Base-by-base conservation (phyloP, 257 asterid genomes). In the Fraxinus pennsylvanica region DNA sequence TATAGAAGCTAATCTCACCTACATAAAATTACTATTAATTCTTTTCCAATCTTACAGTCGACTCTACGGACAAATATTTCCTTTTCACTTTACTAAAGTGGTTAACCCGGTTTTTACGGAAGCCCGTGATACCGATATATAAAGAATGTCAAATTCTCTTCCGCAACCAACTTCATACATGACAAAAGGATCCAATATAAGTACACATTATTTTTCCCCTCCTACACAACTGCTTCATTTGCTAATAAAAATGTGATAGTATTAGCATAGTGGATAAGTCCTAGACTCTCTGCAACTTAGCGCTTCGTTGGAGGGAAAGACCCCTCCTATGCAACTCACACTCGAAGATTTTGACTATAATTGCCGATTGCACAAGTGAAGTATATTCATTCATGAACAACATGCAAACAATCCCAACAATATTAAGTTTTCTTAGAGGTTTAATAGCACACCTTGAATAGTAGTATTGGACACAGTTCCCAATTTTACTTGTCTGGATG, bases 401-500 rank as follows among this genome's bases (percentile, higher is more conserved):
- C 22, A 2, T 6, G 25, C 9, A 54, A 54, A 54, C 5, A 25
- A 54, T 54, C 63, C 63, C 63, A 54, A 17, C 63, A 54, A 25
- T 7, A 63, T 63, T 63, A 63, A 25, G 15, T 25, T 63, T 25
- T 22, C 32, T 25, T 63, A 25, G 6, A 25, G 19, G 69, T 9
- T 63, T 63, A 10, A 25, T 63, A 9, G 15, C 35, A 63, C 6
- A 63, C 69, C 69, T 25, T 63, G 33, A 9, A 27, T 63, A 1
- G 35, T 63, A 22, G 33, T 63, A 9, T 8, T 22, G 35, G 15
- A 25, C 17, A 22, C 17, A 27, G 33, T 22, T 27, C 14, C 35
- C 69, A 63, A 63, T 35, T 63, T 63, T 9, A 63, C 33, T 63
- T 63, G 69, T 83, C 88, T 6, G 90, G 36, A 71, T 85, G 90